Evolutionary conservation across 2,329 filamentous ascomycete species (phyloP).

Genomic region (Coleophoma eucalyptorum): DNA sequence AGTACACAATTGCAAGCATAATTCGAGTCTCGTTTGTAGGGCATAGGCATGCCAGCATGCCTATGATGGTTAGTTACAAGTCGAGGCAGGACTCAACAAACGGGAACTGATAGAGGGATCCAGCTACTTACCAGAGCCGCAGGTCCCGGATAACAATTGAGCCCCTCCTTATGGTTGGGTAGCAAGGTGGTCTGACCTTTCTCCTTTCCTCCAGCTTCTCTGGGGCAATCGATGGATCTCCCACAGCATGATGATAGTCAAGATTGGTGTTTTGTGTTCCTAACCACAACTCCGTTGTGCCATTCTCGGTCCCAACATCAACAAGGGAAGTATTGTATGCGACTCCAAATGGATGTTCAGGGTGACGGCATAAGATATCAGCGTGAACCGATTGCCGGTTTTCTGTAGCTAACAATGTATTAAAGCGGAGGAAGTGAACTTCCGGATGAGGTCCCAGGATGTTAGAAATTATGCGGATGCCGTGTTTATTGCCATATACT

Average conservation of each 20-base stretch:
- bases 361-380: neutral
- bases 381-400: neutral
- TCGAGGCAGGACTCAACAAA: neutral
- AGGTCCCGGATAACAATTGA: conserved; percentile 1
- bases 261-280: neutral
- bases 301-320: neutral
- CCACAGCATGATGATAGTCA: neutral
- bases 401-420: conserved; percentile 2
- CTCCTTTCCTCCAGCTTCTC: conserved; percentile 6
- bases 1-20: neutral
- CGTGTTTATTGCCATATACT: conserved; percentile 9
- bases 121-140: neutral
- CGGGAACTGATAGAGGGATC: neutral
- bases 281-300: neutral
- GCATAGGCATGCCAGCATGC: neutral
- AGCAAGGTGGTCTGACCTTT: neutral
- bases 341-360: neutral
- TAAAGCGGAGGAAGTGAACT: conserved; percentile 19
- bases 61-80: neutral
- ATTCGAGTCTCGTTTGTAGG: neutral
- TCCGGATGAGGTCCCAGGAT: conserved; percentile 18
- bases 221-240: neutral
- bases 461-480: conserved; percentile 13
- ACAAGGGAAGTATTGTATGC: neutral
- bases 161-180: neutral